These are phyloP conservation scores for Alternaria sp. DNA, from an alignment of 2,329 filamentous ascomycete genomes.

Conservation along the genomic window DNA sequence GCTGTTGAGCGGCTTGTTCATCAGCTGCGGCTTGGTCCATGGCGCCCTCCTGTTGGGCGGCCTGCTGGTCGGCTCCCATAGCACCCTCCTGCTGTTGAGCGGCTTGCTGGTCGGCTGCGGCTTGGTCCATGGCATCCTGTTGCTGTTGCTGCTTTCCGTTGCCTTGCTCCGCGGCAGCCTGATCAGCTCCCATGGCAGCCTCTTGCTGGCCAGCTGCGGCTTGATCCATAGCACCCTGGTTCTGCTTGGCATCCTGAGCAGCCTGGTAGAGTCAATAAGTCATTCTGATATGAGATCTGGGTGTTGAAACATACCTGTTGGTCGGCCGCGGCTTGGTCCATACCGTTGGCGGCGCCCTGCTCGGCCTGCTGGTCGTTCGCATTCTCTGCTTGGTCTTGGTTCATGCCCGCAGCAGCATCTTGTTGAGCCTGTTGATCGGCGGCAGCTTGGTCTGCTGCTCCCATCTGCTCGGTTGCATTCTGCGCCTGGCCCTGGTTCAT, in stretches of 20 bases:
- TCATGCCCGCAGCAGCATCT: not conserved
- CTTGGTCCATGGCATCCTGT: not conserved
- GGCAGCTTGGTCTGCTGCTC: conserved; percentile 2
- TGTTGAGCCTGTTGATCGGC: conserved; percentile 3
- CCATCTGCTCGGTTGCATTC: not conserved
- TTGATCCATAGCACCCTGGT: not conserved
- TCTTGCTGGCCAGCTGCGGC: conserved; percentile 4
- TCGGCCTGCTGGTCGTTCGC: not conserved
- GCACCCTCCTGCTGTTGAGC: not conserved
- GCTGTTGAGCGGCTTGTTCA: conserved; percentile 2
- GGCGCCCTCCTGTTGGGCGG: conserved; percentile 1
- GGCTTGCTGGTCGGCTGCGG: conserved; percentile 6
- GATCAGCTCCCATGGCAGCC: not conserved
- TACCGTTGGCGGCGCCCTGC: not conserved
- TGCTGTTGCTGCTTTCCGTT: not conserved
- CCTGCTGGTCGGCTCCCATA: not conserved
- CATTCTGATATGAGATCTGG: not conserved
- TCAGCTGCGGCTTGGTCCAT: conserved; percentile 4
- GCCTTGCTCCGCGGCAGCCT: conserved; percentile 7
- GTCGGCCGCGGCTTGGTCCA: conserved; percentile 4
- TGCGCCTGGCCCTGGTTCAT: not conserved
- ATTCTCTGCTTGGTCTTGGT: not conserved
- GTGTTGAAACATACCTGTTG: not conserved
- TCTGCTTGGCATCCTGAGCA: not conserved
- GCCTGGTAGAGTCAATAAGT: not conserved